Evolutionary conservation across 768 basidiomycete species (phyloP), one percentile per base, ranked within the genome.

Genomic region (Russula foetens): DNA sequence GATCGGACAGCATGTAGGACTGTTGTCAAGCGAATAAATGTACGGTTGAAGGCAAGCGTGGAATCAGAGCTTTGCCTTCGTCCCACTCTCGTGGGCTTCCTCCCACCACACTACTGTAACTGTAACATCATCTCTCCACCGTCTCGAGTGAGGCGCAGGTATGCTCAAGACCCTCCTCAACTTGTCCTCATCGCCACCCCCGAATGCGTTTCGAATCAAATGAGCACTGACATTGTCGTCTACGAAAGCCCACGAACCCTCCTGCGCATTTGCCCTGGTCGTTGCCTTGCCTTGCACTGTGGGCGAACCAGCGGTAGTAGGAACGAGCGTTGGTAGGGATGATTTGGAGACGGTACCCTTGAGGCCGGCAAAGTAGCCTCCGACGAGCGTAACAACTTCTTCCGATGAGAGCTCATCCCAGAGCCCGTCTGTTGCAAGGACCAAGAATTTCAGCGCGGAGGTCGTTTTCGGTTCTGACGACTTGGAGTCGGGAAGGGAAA

Each of bases 91-190:
- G n/a, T 76, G 76, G 19, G 81, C 83, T 48, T 82, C 85, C 68
- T 88, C 87, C 90, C 86, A 93, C 82, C 85, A 90, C 26, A 90
- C 79, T 35, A 90, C 90, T 15, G 88, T 90, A 23, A 91, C 91
- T 1, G 89, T 92, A 33, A 87, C 79, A 70, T 95, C 92, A 68
- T 95, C 92, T 46, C 92, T 79, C 69, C 84, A 88, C 56, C 86
- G 77, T 67, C 92, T 77, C 28, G 91, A 84, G 64, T 82, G 73
- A 17, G 90, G 90, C 6, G 88, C 77, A n/a, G 92, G 90, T 47
- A 95, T 92, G 71, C 90, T 92, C 68, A 93, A 73, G 57, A 83
- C 62, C 69, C 75, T 78, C 52, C 84, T 79, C 60, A 95, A 76
- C 52, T 73, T 72, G 49, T 59, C 68, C 56, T 80, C 76, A 68